Evolutionary conservation across 73 alveolate species (phyloP), one percentile per base, ranked within the genome.

Genomic region (Tetrahymena elliotti): DNA sequence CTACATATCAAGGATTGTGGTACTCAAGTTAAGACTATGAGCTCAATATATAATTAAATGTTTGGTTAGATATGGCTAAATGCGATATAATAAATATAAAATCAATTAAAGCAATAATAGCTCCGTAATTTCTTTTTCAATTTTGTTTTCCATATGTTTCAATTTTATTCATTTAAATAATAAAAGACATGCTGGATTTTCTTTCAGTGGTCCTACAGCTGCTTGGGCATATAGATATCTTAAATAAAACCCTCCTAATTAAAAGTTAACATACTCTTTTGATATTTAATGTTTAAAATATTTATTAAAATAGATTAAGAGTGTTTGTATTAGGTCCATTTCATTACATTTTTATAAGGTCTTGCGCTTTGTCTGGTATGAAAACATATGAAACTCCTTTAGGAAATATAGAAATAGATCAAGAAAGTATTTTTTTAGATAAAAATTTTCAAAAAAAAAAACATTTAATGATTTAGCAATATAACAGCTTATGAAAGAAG

Each of bases 171-270:
- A 35, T 83, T 27, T 38, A n/a, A 3, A 33, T 53, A 93, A 83
- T 40, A 37, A 68, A 35, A 94, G 96, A 20, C 96, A 94, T 88
- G 96, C 96, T 40, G 96, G 96, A 27, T 94, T 47, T 94, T 94
- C 96, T 22, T 94, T 84, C 35, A 84, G 95, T 33, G 96, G 96
- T 6, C 96, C 96, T 35, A 94, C 96, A 27, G 96, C 96, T 18
- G 96, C 95, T 24, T 94, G 53, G 83, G 93, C 95, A 34, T 94
- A 94, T 24, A 94, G 47, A 52, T 94, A 94, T 52, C 82, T 94
- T 22, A 94, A 94, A 93, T 35, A 94, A 38, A 84, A 88, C 38
- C 96, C 96, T 33, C 96, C 96, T 20, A 35, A 82, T 12, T 93
- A 94, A 31, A 94, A 94, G 88, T 68, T 47, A 47, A 68, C n/a